A percentile compares a stretch with the other conserved stretches of the same genome.
Evolutionary conservation across 768 basidiomycete genomes (phyloP).

Genomic region (Lentinus tigrinus): DNA sequence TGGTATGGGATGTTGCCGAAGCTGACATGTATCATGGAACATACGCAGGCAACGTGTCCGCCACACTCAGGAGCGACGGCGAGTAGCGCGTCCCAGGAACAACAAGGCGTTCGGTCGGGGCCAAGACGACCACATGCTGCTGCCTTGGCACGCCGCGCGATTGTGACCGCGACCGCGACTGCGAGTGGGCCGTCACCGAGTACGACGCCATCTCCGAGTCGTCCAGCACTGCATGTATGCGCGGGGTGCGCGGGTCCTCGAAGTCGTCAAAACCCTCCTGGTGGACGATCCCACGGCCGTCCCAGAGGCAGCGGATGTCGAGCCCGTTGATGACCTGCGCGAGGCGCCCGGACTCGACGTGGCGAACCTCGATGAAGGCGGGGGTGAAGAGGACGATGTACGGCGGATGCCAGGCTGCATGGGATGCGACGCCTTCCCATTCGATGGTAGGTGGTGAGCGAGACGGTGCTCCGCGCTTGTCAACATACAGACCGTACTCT

Average conservation of each 20-base stretch:
- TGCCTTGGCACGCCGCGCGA: background rate
- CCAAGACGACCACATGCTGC: conserved; percentile 8
- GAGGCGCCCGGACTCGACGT: conserved; percentile 37
- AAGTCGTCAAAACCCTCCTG: background rate
- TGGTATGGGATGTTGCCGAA: too few species aligned
- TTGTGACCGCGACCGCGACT: background rate
- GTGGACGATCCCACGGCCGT: conserved; percentile 33
- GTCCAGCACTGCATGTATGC: conserved; percentile 11
- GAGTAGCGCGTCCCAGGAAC: conserved; percentile 15
- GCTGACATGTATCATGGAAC: background rate
- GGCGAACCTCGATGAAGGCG: conserved; percentile 45
- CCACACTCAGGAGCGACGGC: conserved; percentile 13
- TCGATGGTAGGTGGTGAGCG: conserved; percentile 40
- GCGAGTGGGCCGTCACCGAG: background rate
- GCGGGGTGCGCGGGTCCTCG: conserved; percentile 11
- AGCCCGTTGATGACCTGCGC: conserved; percentile 37
- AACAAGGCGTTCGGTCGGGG: conserved; percentile 11
- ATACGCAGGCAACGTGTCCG: conserved; percentile 14
- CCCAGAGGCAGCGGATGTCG: conserved; percentile 45
- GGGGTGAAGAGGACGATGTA: conserved; percentile 44
- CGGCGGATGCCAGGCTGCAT: conserved; percentile 47
- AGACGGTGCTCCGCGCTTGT: conserved; percentile 46
- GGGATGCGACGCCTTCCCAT: conserved; percentile 48
- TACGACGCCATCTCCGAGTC: conserved; percentile 4
- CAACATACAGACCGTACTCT: conserved; percentile 49